Conservation (phyloP, 1,284 basidiomycete genomes). For the Taiwanofungus camphoratus region DNA sequence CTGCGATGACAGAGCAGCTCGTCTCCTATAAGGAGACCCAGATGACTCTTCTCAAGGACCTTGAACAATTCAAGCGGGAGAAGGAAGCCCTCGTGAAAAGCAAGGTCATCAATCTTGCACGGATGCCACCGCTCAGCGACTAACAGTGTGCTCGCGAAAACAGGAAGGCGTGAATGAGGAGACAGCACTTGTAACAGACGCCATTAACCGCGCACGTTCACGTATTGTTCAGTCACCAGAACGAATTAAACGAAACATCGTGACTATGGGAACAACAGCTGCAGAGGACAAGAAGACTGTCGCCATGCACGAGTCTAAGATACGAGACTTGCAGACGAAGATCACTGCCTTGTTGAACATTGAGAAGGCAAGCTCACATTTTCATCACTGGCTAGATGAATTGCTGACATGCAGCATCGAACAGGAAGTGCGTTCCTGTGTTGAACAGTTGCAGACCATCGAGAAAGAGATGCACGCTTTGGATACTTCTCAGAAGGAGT, state of each 20-base stretch:
- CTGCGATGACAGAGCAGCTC: slow-evolving; percentile 55
- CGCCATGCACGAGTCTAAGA: slow-evolving; percentile 59
- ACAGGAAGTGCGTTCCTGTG: slow-evolving; percentile 62
- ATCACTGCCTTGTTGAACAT: slow-evolving; percentile 64
- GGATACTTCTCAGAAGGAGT: slow-evolving; percentile 56
- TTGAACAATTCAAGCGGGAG: slow-evolving; percentile 66
- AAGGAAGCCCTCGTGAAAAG: slow-evolving; percentile 51
- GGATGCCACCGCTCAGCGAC: not conserved
- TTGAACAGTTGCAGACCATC: slow-evolving; percentile 66
- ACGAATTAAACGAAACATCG: slow-evolving; percentile 74
- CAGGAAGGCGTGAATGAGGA: slow-evolving; percentile 59
- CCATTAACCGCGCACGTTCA: slow-evolving; percentile 53
- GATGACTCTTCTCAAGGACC: slow-evolving; percentile 46
- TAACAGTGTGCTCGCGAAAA: not conserved
- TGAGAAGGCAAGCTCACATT: slow-evolving; percentile 53
- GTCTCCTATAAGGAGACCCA: slow-evolving; percentile 66
- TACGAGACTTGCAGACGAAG: slow-evolving; percentile 71
- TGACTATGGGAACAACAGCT: slow-evolving; percentile 59
- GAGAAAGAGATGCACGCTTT: slow-evolving; percentile 63
- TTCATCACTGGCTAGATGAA: not conserved
- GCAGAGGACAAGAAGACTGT: slow-evolving; percentile 59
- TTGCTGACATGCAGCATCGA: not conserved
- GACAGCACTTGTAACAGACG: slow-evolving; percentile 50
- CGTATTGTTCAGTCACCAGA: slow-evolving; percentile 87
- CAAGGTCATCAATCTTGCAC: slow-evolving; percentile 29